Percentiles rank a stretch among this genome's conserved stretches.
Conservation (phyloP, 2,329 filamentous ascomycete species). For the Talaromyces sp. region DNA sequence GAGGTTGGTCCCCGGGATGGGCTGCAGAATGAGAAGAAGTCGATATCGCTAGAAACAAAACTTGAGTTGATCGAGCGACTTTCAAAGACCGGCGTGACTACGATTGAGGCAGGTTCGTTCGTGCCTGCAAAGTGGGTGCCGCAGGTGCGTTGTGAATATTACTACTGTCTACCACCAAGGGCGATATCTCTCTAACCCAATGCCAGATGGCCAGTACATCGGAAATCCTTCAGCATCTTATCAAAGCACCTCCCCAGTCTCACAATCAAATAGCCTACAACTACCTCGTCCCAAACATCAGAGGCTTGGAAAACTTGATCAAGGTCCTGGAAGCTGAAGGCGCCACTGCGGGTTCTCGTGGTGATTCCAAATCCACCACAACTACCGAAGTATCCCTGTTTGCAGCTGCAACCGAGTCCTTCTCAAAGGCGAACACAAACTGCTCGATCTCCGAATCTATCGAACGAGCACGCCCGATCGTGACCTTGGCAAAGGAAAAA, state of each 20-base stretch:
- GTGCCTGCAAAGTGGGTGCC: conserved; percentile 53
- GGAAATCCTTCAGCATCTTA: conserved; percentile 54
- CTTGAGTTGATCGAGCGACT: conserved; percentile 46
- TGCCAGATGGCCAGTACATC: conserved; percentile 61
- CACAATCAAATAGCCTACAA: conserved; percentile 57
- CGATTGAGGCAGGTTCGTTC: conserved; percentile 51
- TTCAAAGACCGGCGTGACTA: conserved; percentile 45
- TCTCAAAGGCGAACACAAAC: conserved; percentile 63
- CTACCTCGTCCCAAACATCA: conserved; percentile 61
- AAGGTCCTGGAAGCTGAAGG: conserved; percentile 46
- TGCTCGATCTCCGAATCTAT: conserved; percentile 61
- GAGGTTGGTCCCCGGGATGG: conserved; percentile 53
- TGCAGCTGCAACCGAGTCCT: conserved; percentile 60
- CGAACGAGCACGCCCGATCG: conserved; percentile 54
- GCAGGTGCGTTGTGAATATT: conserved; percentile 32
- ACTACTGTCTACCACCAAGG: not conserved
- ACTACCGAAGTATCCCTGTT: conserved; percentile 59
- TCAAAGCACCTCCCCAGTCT: conserved; percentile 48
- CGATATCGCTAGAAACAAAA: conserved; percentile 46
- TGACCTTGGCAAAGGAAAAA: conserved; percentile 51
- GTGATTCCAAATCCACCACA: conserved; percentile 25
- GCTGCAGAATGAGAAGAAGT: conserved; percentile 50
- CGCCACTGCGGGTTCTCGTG: conserved; percentile 26
- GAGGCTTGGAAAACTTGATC: conserved; percentile 57
- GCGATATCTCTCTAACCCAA: not conserved